Conservation (phyloP, 805 yeast genomes). For the Lachancea nothofagi region DNA sequence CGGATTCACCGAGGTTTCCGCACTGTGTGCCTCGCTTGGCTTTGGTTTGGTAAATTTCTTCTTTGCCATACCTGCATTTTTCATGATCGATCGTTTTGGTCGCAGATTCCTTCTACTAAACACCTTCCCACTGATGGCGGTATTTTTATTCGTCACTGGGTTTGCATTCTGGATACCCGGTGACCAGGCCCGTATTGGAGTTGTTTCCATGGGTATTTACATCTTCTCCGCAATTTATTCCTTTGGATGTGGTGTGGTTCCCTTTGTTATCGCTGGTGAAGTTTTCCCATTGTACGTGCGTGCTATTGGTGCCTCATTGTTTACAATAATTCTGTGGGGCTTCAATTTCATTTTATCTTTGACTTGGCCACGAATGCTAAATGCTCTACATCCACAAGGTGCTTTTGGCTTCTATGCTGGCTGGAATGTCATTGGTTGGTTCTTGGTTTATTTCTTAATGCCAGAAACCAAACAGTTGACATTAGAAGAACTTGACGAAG, state of each 20-base stretch:
- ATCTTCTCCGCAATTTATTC: conserved; percentile 69
- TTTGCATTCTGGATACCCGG: conserved; percentile 66
- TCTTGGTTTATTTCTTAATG: conserved; percentile 62
- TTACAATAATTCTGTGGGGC: conserved; percentile 72
- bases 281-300: conserved; percentile 74
- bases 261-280: conserved; percentile 84
- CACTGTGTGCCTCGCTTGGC: conserved; percentile 79
- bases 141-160: conserved; percentile 55
- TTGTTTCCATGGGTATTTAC: conserved; percentile 69
- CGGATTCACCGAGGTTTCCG: conserved; percentile 54
- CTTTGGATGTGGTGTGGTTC: conserved; percentile 85
- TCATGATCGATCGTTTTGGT: conserved; percentile 73
- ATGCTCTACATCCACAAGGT: conserved; percentile 69
- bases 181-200: conserved; percentile 53
- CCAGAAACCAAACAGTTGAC: conserved; percentile 66
- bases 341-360: conserved; percentile 65
- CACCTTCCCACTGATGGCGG: conserved; percentile 61
- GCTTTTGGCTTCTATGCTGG: conserved; percentile 88
- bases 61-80: conserved; percentile 79
- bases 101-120: conserved; percentile 54
- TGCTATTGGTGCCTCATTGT: conserved; percentile 75
- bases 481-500: conserved; percentile 67
- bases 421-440: conserved; percentile 69
- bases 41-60: conserved; percentile 76
- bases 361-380: conserved; percentile 71